phyloP scores from a whole-genome alignment of 306 rosid species.

The Fragaria iinumae region DNA sequence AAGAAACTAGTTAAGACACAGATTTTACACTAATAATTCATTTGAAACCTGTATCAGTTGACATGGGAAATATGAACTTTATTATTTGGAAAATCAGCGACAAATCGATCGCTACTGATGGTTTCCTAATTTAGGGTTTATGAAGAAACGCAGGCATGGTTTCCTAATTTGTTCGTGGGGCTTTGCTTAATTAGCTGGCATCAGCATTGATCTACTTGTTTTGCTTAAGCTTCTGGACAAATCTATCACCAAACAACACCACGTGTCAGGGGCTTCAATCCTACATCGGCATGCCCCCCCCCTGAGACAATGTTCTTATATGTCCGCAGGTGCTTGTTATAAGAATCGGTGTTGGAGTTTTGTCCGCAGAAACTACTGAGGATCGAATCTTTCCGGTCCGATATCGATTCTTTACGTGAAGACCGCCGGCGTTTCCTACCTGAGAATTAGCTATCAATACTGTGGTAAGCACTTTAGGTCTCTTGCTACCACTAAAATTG shows the following conservation, averaged over 20 bases:
- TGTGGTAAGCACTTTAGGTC: neutral
- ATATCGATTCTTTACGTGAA: neutral
- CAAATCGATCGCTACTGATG: neutral
- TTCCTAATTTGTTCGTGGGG: too few species aligned
- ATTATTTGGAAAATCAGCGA: too few species aligned
- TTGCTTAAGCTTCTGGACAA: neutral
- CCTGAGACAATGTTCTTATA: neutral
- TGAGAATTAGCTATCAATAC: neutral
- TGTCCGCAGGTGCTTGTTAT: neutral
- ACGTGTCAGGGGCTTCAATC: neutral
- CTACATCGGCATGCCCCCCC: neutral
- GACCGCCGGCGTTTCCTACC: neutral
- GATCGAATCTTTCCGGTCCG: neutral
- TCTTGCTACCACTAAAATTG: too few species aligned
- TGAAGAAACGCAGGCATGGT: neutral
- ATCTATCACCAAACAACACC: neutral
- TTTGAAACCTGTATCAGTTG: too few species aligned
- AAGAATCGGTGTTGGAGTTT: neutral
- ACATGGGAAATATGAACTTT: too few species aligned
- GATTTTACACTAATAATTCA: too few species aligned
- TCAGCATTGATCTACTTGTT: neutral
- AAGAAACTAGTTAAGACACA: too few species aligned
- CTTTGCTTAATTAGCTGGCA: neutral
- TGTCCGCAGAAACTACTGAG: neutral
- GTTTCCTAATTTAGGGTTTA: neutral